Conservation (phyloP, 805 yeast genomes). For the Starmerella scarabaei region DNA sequence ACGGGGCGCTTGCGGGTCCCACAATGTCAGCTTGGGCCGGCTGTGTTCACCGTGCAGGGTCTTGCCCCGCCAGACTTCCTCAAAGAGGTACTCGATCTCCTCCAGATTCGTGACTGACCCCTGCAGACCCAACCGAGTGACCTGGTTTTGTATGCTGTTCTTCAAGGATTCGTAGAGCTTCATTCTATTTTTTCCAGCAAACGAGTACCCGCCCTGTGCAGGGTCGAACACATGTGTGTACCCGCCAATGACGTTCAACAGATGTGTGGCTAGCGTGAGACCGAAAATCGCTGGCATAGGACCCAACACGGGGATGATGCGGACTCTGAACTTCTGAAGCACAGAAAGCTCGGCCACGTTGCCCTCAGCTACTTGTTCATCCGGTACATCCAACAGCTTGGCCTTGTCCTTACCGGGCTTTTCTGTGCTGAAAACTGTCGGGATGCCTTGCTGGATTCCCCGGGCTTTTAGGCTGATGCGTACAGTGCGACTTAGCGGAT, state of each 20-base stretch:
- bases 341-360: constrained; percentile 79
- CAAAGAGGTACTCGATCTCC: constrained; percentile 73
- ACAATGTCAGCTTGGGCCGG: constrained; percentile 63
- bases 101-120: constrained; percentile 48
- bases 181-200: constrained; percentile 77
- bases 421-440: constrained; percentile 85
- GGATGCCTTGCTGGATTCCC: constrained; percentile 65
- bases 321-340: constrained; percentile 75
- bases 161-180: constrained; percentile 74
- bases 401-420: constrained; percentile 96
- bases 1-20: constrained; percentile 61
- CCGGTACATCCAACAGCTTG: constrained; percentile 67
- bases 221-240: constrained; percentile 44
- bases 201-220: constrained; percentile 49
- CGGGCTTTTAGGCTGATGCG: constrained; percentile 69
- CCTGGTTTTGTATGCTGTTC: constrained; percentile 78
- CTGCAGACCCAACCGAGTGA: constrained; percentile 59
- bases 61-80: constrained; percentile 87
- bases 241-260: constrained; percentile 67
- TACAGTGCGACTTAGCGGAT: constrained; percentile 77
- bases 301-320: constrained; percentile 91
- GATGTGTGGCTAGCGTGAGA: constrained; percentile 70
- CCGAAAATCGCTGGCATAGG: constrained; percentile 98
- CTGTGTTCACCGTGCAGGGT: constrained; percentile 79
- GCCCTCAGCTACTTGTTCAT: constrained; percentile 68